Evolutionary conservation across 352 stramenopile species (phyloP).

Genomic region (Globisporangium spiculum): DNA sequence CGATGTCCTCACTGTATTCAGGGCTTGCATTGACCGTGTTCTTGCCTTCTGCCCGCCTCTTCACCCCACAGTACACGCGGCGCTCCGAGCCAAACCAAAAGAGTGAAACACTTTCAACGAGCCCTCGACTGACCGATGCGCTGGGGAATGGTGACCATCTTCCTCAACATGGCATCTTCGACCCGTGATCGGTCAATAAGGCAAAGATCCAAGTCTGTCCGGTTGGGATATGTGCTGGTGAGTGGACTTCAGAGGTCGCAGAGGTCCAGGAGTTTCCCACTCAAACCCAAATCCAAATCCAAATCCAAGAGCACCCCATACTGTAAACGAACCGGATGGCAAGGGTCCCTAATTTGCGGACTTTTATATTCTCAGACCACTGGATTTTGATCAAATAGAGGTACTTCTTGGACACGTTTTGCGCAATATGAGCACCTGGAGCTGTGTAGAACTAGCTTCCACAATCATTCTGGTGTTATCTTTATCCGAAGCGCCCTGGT

Average conservation of each 20-base stretch:
- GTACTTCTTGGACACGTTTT: not conserved
- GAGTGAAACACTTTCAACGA: not conserved
- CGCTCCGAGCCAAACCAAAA: not conserved
- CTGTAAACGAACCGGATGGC: not conserved
- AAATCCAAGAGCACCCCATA: not conserved
- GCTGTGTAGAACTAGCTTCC: not conserved
- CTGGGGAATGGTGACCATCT: not conserved
- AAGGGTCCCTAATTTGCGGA: not conserved
- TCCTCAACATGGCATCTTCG: conserved; percentile 1
- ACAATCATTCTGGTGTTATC: not conserved
- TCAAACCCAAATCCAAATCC: not conserved
- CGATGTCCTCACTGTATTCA: not conserved
- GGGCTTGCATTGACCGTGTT: not conserved
- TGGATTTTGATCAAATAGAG: not conserved
- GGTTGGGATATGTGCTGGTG: not conserved
- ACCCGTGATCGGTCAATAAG: not conserved
- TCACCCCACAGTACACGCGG: not conserved
- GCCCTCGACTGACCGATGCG: not conserved
- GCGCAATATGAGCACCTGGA: no score
- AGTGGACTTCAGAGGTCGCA: not conserved
- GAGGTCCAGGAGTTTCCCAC: not conserved
- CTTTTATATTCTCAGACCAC: not conserved
- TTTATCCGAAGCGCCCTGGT: not conserved
- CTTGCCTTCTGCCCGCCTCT: not conserved
- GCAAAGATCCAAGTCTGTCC: not conserved